phyloP scores from a whole-genome alignment of 2,329 filamentous ascomycete species.

The Emergomyces pasteurianus region DNA sequence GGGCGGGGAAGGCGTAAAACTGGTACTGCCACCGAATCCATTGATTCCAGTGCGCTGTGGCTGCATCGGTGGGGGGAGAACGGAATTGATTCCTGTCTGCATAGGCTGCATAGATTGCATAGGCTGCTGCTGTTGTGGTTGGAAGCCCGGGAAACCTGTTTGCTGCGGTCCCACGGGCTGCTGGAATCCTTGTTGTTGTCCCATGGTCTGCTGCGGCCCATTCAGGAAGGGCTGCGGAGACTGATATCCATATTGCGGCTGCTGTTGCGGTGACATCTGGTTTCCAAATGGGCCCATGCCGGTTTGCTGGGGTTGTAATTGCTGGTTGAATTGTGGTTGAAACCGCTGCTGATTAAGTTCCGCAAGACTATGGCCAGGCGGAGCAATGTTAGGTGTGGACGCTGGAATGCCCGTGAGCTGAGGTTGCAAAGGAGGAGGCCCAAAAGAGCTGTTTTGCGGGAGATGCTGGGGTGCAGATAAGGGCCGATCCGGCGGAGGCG shows the following conservation, averaged over 20 bases:
- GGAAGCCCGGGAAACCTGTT: slow-evolving; percentile 32
- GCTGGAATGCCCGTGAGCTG: slow-evolving; percentile 68
- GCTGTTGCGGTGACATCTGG: slow-evolving; percentile 27
- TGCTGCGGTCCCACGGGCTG: slow-evolving; percentile 38
- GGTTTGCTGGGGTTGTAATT: slow-evolving; percentile 51
- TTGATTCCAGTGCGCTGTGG: slow-evolving; percentile 40
- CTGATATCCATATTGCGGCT: slow-evolving; percentile 35
- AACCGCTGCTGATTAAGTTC: slow-evolving; percentile 57
- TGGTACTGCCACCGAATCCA: slow-evolving; percentile 37
- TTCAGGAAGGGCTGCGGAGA: slow-evolving; percentile 24
- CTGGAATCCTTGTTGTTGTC: slow-evolving; percentile 37
- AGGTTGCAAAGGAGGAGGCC: slow-evolving; percentile 62
- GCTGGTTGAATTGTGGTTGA: slow-evolving; percentile 44
- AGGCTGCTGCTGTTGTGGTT: slow-evolving; percentile 27
- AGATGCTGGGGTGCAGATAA: slow-evolving; percentile 77
- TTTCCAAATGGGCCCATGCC: slow-evolving; percentile 32
- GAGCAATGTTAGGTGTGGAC: slow-evolving; percentile 46
- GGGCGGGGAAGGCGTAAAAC: slow-evolving; percentile 39
- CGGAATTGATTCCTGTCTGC: slow-evolving; percentile 34
- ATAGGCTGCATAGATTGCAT: slow-evolving; percentile 35
- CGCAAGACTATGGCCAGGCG: slow-evolving; percentile 63
- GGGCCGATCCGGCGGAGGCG: slow-evolving; percentile 68
- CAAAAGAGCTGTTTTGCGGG: slow-evolving; percentile 58
- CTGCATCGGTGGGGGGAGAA: slow-evolving; percentile 28
- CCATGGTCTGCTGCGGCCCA: slow-evolving; percentile 38